A percentile compares a stretch with the other conserved stretches of the same genome.
phyloP scores from a whole-genome alignment of 768 basidiomycete genomes.

The Termitomyces sp. region DNA sequence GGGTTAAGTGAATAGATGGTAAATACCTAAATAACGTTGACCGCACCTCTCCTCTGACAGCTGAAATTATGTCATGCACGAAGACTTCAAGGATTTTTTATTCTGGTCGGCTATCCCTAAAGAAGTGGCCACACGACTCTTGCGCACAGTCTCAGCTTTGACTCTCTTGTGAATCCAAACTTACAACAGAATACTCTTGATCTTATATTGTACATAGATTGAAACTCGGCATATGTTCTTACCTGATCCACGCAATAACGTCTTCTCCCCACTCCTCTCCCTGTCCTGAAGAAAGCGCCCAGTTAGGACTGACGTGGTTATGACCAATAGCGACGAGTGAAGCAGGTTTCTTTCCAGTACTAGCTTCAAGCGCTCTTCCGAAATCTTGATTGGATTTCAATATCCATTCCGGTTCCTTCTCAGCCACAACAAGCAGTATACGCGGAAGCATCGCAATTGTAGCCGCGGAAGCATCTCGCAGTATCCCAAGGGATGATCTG shows the following conservation, averaged over 20 bases:
- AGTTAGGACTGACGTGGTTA: slow-evolving; percentile 57
- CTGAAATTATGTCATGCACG: too few relatives aligned
- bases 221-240: background rate
- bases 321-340: slow-evolving; percentile 43
- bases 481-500: slow-evolving; percentile 36
- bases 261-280: slow-evolving; percentile 61
- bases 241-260: slow-evolving; percentile 31
- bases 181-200: background rate
- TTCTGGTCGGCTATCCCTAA: too few relatives aligned
- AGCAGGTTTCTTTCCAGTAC: slow-evolving; percentile 23
- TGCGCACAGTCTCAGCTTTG: background rate
- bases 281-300: slow-evolving; percentile 44
- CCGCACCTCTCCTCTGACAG: too few relatives aligned
- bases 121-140: too few relatives aligned
- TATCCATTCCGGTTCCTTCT: slow-evolving; percentile 48
- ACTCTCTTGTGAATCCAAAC: background rate
- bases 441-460: slow-evolving; percentile 36
- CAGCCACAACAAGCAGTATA: slow-evolving; percentile 42
- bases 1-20: too few relatives aligned
- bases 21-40: too few relatives aligned
- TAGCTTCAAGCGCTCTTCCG: slow-evolving; percentile 29
- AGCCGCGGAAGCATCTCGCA: slow-evolving; percentile 27
- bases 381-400: slow-evolving; percentile 30
- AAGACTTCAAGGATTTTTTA: too few relatives aligned
- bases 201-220: background rate